A percentile compares a stretch with the other conserved stretches of the same genome.
phyloP scores from a whole-genome alignment of 345 rosid genomes.

The Pistacia atlantica region DNA sequence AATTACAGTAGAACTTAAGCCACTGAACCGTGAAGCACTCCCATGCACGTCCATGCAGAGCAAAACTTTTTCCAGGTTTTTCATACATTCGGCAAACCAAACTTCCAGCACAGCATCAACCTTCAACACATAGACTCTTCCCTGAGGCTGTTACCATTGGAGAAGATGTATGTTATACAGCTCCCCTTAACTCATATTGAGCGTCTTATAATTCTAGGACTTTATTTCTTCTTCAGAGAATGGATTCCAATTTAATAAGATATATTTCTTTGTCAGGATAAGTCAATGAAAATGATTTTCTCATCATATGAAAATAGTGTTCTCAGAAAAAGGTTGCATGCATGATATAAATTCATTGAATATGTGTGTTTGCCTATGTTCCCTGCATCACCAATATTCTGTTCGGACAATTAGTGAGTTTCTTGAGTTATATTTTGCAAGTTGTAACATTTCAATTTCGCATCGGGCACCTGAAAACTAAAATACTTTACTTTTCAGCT shows the following conservation, averaged over 20 bases:
- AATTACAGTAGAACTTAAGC: no score
- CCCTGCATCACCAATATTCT: background rate
- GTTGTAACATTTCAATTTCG: background rate
- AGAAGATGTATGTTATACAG: constrained; percentile 78
- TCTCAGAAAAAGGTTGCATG: constrained; percentile 1
- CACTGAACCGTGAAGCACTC: no score
- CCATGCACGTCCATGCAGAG: no score
- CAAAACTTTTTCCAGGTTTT: no score
- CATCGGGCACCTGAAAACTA: background rate
- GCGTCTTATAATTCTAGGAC: constrained; percentile 10
- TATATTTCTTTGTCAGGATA: constrained; percentile 3
- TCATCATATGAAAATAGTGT: background rate
- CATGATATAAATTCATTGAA: background rate
- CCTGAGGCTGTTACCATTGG: constrained; percentile 90
- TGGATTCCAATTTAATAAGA: background rate
- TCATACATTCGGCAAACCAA: no score
- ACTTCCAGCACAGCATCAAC: no score
- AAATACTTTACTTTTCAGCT: background rate
- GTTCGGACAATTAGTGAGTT: background rate
- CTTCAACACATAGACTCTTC: no score
- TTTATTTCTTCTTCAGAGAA: background rate
- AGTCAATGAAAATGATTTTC: background rate
- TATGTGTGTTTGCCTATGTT: background rate
- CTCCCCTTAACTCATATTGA: background rate
- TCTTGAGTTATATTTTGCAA: background rate